Percentiles rank a stretch among this genome's conserved stretches.
Evolutionary conservation across 805 yeast genomes (phyloP).

Genomic region (Metschnikowia cubensis): DNA sequence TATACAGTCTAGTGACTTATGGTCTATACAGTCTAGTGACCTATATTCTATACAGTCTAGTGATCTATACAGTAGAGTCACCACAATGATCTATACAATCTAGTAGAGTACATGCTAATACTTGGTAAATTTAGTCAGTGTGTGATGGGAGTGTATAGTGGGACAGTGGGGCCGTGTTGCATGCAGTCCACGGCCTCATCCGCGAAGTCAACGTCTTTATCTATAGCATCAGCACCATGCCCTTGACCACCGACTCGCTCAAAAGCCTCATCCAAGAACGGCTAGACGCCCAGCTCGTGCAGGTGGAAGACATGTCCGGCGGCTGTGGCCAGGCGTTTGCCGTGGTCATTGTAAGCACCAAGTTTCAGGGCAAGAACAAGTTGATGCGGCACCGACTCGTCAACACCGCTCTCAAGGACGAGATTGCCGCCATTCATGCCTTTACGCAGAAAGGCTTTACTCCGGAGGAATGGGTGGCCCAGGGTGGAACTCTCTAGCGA

Average conservation of each 20-base stretch:
- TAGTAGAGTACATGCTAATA: too few species aligned
- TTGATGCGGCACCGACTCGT: conserved; percentile 84
- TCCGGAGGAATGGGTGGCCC: conserved; percentile 72
- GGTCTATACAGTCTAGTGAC: too few species aligned
- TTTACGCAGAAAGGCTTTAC: conserved; percentile 91
- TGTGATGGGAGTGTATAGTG: too few species aligned
- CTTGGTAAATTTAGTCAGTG: too few species aligned
- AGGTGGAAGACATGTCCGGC: conserved; percentile 71
- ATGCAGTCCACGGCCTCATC: too few species aligned
- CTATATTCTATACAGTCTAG: too few species aligned
- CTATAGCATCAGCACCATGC: conserved; percentile 18
- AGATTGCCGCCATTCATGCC: conserved; percentile 85
- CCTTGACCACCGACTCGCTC: conserved; percentile 39
- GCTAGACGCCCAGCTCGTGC: conserved; percentile 60
- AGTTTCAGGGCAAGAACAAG: conserved; percentile 78
- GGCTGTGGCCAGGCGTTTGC: conserved; percentile 99
- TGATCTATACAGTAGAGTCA: too few species aligned
- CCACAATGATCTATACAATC: too few species aligned
- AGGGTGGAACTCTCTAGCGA: conserved; percentile 27
- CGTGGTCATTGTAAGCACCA: conserved; percentile 71
- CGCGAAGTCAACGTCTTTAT: conserved; percentile 3
- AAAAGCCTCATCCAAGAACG: conserved; percentile 49
- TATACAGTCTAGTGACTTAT: too few species aligned
- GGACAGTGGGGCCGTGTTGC: too few species aligned
- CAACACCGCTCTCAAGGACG: conserved; percentile 74